phyloP scores from a whole-genome alignment of 805 yeast species.

The Zygoascus tannicola region DNA sequence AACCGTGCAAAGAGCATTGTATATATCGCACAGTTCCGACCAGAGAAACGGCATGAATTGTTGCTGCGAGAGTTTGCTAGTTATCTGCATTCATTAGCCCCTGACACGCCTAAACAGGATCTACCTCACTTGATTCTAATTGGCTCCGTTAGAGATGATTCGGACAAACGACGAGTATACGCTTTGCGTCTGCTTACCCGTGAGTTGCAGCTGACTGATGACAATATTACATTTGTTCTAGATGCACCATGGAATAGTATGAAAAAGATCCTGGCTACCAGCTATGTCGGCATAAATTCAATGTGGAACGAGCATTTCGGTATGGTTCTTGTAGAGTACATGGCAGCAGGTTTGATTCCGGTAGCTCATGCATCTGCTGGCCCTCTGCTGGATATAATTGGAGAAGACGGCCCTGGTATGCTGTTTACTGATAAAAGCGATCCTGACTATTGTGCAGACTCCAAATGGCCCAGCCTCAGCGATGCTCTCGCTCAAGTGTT shows the following conservation, averaged over 20 bases:
- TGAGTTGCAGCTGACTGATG: conserved; percentile 35
- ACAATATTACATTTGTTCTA: conserved; percentile 45
- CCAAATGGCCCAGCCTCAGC: conserved; percentile 39
- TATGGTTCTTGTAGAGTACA: conserved; percentile 89
- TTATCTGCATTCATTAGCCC: conserved; percentile 32
- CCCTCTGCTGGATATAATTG: conserved; percentile 79
- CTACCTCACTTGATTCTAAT: conserved; percentile 58
- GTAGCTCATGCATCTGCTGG: conserved; percentile 94
- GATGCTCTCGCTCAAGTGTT: conserved; percentile 40
- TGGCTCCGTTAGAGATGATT: conserved; percentile 72
- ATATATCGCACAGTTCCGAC: conserved; percentile 85
- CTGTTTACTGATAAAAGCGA: conserved; percentile 65
- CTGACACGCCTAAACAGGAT: conserved; percentile 14
- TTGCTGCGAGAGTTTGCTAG: conserved; percentile 54
- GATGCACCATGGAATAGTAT: conserved; percentile 69
- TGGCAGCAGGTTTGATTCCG: conserved; percentile 79
- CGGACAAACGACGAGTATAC: conserved; percentile 54
- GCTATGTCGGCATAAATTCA: conserved; percentile 77
- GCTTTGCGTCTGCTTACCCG: conserved; percentile 37
- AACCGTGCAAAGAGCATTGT: conserved; percentile 30
- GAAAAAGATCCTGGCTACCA: conserved; percentile 40
- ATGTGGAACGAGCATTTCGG: conserved; percentile 99
- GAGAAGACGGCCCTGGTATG: conserved; percentile 54
- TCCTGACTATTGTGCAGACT: conserved; percentile 46
- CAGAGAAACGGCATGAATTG: conserved; percentile 82